Percentiles rank a stretch among this genome's conserved stretches.
Conservation (phyloP, 202 grass and related monocot genomes). For the Setaria viridis region DNA sequence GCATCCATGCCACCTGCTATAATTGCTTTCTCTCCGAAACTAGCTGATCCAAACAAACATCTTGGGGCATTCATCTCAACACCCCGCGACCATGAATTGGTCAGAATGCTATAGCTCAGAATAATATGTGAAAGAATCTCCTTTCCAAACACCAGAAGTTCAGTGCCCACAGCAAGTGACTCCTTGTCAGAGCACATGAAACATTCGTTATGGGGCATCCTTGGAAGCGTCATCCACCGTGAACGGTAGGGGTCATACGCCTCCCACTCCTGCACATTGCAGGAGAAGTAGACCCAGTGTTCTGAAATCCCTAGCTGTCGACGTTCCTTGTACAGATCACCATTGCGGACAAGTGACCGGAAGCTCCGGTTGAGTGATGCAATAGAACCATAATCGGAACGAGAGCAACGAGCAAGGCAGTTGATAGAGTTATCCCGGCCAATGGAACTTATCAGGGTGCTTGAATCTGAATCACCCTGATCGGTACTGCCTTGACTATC, state of each 20-base stretch:
- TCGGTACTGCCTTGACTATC: slow-evolving; percentile 54
- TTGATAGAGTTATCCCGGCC: slow-evolving; percentile 85
- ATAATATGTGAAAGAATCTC: slow-evolving; percentile 80
- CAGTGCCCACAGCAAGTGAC: slow-evolving; percentile 88
- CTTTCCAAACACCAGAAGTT: slow-evolving; percentile 92
- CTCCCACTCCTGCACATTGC: slow-evolving; percentile 86
- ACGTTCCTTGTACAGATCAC: slow-evolving; percentile 77
- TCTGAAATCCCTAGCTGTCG: slow-evolving; percentile 68
- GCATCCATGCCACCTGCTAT: slow-evolving; percentile 86
- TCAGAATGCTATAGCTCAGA: slow-evolving; percentile 90
- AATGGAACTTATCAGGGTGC: slow-evolving; percentile 74
- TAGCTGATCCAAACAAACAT: slow-evolving; percentile 95
- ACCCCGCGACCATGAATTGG: slow-evolving; percentile 86
- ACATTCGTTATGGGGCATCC: slow-evolving; percentile 89
- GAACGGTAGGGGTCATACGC: slow-evolving; percentile 80
- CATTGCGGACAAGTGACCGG: slow-evolving; percentile 65
- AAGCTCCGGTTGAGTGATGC: slow-evolving; percentile 73
- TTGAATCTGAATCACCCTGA: slow-evolving; percentile 60
- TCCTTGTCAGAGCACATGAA: slow-evolving; percentile 96
- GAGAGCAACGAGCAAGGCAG: slow-evolving; percentile 73
- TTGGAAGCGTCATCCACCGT: slow-evolving; percentile 84
- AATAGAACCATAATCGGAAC: slow-evolving; percentile 80
- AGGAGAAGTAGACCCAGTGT: slow-evolving; percentile 97
- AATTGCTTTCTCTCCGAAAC: slow-evolving; percentile 85
- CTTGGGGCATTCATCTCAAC: slow-evolving; percentile 84